Evolutionary conservation across 805 yeast species (phyloP).

Genomic region (Starmera amethionina): DNA sequence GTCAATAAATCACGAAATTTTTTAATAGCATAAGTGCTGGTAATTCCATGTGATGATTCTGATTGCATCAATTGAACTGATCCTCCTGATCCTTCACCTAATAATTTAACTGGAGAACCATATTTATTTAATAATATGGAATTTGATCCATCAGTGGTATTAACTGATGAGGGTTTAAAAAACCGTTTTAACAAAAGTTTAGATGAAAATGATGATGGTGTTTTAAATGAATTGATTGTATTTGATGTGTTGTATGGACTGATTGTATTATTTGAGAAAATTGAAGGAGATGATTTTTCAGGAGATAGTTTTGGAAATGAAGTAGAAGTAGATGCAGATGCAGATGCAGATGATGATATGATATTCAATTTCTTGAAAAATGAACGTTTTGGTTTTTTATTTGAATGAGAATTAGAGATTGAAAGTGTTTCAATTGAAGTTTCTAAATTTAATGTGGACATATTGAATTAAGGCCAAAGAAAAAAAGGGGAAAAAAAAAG

Average conservation of each 20-base stretch:
- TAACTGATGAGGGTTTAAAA: constrained; percentile 30
- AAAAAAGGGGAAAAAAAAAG: too few species aligned
- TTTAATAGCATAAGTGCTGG: constrained; percentile 65
- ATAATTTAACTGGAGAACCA: constrained; percentile 60
- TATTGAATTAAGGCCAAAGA: too few species aligned
- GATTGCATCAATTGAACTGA: constrained; percentile 40
- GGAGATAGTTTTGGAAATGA: constrained; percentile 13
- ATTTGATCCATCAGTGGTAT: constrained; percentile 3
- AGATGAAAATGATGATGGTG: constrained; percentile 1
- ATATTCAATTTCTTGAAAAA: too few species aligned
- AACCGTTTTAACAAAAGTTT: constrained; percentile 32
- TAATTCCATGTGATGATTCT: too few species aligned
- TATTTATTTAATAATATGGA: constrained; percentile 48
- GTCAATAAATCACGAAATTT: constrained; percentile 55
- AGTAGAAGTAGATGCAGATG: too few species aligned
- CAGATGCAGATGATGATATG: too few species aligned
- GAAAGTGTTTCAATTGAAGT: not conserved
- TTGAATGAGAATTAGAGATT: not conserved
- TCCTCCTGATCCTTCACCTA: constrained; percentile 95
- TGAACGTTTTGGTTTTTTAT: not conserved
- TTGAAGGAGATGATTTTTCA: constrained; percentile 16
- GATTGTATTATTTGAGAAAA: constrained; percentile 13
- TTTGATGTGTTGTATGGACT: constrained; percentile 4
- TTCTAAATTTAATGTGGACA: too few species aligned
- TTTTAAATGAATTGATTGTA: not conserved